Evolutionary conservation across 768 basidiomycete genomes (phyloP).

Genomic region (Sarcodon sp.): DNA sequence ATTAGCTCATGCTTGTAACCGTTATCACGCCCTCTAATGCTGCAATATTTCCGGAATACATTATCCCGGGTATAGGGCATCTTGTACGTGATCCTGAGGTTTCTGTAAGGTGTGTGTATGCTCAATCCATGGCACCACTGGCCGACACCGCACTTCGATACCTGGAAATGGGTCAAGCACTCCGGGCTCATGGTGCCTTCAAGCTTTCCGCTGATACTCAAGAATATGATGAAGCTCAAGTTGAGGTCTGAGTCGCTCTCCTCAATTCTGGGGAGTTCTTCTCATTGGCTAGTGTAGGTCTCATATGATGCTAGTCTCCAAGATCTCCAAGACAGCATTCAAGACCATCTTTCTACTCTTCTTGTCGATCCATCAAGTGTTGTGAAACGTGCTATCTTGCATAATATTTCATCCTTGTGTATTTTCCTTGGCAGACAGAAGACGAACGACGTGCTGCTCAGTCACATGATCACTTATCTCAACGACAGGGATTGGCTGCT

Average conservation of each 20-base stretch:
- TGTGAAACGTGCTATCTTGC: conserved; percentile 84
- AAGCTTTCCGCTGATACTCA: conserved; percentile 49
- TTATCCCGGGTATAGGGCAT: conserved; percentile 81
- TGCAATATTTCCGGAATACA: conserved; percentile 88
- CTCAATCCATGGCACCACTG: conserved; percentile 73
- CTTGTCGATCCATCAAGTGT: conserved; percentile 82
- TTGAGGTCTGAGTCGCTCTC: conserved; percentile 43
- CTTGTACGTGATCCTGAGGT: conserved; percentile 78
- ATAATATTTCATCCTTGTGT: conserved; percentile 80
- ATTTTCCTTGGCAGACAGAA: conserved; percentile 87
- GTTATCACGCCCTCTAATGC: conserved; percentile 53
- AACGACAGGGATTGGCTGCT: conserved; percentile 92
- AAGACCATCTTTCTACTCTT: conserved; percentile 77
- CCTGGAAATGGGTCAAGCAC: conserved; percentile 86
- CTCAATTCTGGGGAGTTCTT: not conserved
- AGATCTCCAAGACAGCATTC: conserved; percentile 75
- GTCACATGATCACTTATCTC: conserved; percentile 73
- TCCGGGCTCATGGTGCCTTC: conserved; percentile 73
- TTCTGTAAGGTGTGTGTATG: conserved; percentile 68
- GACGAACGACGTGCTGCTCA: conserved; percentile 90
- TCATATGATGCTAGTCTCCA: conserved; percentile 82
- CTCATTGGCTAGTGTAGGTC: conserved; percentile 32
- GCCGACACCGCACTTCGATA: conserved; percentile 82
- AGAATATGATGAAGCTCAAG: conserved; percentile 67
- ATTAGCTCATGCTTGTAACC: conserved; percentile 45